Conservation (phyloP, 2,329 filamentous ascomycete species). For the Lecanicillium sp. region DNA sequence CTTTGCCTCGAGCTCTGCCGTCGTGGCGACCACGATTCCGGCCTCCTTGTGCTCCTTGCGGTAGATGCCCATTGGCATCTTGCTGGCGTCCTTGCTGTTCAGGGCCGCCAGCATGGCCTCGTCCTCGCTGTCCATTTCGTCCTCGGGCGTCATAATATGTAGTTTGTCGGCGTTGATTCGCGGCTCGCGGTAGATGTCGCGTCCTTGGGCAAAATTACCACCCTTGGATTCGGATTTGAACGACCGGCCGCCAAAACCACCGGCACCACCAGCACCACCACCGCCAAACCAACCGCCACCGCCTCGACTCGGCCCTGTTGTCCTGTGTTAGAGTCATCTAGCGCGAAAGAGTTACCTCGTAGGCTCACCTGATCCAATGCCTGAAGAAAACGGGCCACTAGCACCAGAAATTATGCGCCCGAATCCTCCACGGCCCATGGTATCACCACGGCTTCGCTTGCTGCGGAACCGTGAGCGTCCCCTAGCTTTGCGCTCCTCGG, state of each 20-base stretch:
- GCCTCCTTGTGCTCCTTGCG: slow-evolving; percentile 49
- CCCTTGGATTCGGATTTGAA: slow-evolving; percentile 31
- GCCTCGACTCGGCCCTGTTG: slow-evolving; percentile 1
- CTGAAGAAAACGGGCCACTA: slow-evolving; percentile 35
- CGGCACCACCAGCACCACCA: slow-evolving; percentile 20
- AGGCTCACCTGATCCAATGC: slow-evolving; percentile 14
- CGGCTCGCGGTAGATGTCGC: slow-evolving; percentile 31
- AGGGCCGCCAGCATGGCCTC: slow-evolving; percentile 35
- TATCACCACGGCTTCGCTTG: slow-evolving; percentile 38
- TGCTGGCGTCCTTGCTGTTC: slow-evolving; percentile 24
- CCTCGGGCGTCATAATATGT: slow-evolving; percentile 36
- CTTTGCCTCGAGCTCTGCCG: slow-evolving; percentile 51
- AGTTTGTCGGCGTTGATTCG: slow-evolving; percentile 54
- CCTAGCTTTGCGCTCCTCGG: slow-evolving; percentile 33
- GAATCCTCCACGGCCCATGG: slow-evolving; percentile 36
- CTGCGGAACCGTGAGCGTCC: slow-evolving; percentile 35
- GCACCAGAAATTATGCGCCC: slow-evolving; percentile 30
- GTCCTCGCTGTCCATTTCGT: slow-evolving; percentile 41
- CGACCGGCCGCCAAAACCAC: slow-evolving; percentile 22
- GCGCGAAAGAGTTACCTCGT: not conserved
- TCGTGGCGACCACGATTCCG: slow-evolving; percentile 48
- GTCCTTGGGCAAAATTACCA: slow-evolving; percentile 32
- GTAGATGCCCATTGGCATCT: slow-evolving; percentile 51
- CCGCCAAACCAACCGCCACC: slow-evolving; percentile 22
- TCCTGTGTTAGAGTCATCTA: slow-evolving; percentile 1